Conservation (phyloP, 2,329 filamentous ascomycete species). For the Bipolaris oryzae region DNA sequence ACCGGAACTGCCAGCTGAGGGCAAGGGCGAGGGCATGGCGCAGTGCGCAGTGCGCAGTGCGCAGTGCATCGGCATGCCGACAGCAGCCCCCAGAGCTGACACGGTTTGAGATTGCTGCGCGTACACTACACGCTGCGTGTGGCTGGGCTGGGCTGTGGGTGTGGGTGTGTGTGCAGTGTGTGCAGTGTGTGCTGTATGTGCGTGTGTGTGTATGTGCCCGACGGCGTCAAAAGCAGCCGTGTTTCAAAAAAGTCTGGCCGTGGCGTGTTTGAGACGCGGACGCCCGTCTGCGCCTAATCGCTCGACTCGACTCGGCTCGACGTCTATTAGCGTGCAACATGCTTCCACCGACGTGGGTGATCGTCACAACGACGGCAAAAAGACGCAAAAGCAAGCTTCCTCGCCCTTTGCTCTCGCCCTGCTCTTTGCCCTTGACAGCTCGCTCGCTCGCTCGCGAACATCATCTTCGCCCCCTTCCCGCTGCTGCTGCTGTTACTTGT, state of each 20-base stretch:
- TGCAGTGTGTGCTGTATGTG: not conserved
- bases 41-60: too few species aligned
- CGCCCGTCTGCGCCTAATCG: not conserved
- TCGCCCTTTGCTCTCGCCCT: not conserved
- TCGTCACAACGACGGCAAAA: not conserved
- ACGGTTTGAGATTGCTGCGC: constrained; percentile 8
- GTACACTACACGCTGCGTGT: not conserved
- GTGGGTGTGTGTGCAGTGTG: not conserved
- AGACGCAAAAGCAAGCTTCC: not conserved
- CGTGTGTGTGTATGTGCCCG: not conserved
- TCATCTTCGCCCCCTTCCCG: not conserved
- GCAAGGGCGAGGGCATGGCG: not conserved
- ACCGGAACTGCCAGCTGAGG: constrained; percentile 13
- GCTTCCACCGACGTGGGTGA: not conserved
- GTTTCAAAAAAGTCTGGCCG: not conserved
- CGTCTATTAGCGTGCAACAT: not conserved
- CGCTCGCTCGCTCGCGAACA: too few species aligned
- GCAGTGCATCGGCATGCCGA: constrained; percentile 11
- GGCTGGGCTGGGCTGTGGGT: not conserved
- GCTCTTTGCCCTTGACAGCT: not conserved
- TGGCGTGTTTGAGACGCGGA: not conserved
- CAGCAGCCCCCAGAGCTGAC: constrained; percentile 11
- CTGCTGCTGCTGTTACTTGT: constrained; percentile 4
- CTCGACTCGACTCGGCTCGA: not conserved
- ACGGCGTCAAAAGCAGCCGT: not conserved